Evolutionary conservation across 2,329 filamentous ascomycete species (phyloP).

Genomic region (Spiromastix sp.): DNA sequence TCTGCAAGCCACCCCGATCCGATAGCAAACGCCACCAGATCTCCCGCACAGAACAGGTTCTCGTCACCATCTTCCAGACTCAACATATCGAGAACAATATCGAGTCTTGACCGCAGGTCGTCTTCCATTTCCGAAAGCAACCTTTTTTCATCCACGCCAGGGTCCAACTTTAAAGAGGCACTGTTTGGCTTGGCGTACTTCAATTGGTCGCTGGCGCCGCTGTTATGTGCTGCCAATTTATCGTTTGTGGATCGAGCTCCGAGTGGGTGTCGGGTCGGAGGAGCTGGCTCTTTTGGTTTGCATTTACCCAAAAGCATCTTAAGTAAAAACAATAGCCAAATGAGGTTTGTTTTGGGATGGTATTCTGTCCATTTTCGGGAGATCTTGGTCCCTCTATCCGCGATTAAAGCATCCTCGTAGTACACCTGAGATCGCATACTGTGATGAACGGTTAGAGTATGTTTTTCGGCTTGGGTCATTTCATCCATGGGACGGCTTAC

Average conservation of each 20-base stretch:
- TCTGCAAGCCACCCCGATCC: slow-evolving; percentile 31
- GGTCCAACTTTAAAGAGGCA: no score
- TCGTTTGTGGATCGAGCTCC: slow-evolving; percentile 24
- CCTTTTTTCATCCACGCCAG: no score
- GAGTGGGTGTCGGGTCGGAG: slow-evolving; percentile 19
- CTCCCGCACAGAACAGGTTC: slow-evolving; percentile 33
- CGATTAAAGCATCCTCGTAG: slow-evolving; percentile 32
- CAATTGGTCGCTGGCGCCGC: no score
- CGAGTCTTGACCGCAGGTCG: slow-evolving; percentile 23
- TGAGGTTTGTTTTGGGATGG: slow-evolving; percentile 50
- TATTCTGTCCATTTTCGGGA: slow-evolving; percentile 43
- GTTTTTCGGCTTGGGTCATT: no score
- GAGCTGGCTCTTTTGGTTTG: slow-evolving; percentile 14
- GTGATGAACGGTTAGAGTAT: no score
- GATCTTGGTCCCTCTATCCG: slow-evolving; percentile 23
- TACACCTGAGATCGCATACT: slow-evolving; percentile 34
- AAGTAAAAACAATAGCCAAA: slow-evolving; percentile 54
- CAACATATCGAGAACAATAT: slow-evolving; percentile 24
- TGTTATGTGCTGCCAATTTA: slow-evolving; percentile 8
- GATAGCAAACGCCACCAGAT: slow-evolving; percentile 34
- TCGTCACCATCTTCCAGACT: slow-evolving; percentile 29
- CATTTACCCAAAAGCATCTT: slow-evolving; percentile 41
- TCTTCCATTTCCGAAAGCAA: slow-evolving; percentile 12
- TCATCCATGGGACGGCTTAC: slow-evolving; percentile 22
- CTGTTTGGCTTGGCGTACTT: no score